These are phyloP conservation scores for Pelagomonas calceolata DNA, from an alignment of 108 stramenopile species.

Conservation along the genomic window DNA sequence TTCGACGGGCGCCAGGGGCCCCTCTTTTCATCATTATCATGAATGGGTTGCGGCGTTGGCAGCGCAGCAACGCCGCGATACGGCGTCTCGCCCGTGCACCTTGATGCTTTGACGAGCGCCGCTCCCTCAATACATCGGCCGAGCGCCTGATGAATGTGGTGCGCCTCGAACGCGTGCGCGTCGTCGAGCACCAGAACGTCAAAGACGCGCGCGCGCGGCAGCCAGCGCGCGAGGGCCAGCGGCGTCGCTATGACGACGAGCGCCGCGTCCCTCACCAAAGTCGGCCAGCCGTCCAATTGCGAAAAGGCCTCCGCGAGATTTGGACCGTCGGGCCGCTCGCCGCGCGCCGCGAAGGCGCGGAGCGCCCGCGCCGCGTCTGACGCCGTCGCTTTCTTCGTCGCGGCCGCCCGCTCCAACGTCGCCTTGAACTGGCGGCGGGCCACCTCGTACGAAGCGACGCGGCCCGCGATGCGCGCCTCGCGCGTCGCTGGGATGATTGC, in stretches of 20 bases:
- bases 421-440: neutral
- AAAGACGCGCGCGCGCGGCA: neutral
- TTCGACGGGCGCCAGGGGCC: neutral
- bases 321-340: neutral
- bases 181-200: neutral
- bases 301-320: neutral
- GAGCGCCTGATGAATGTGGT: no score
- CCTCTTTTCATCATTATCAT: no score
- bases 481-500: no score
- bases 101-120: no score
- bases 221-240: neutral
- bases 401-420: neutral
- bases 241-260: neutral
- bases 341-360: neutral
- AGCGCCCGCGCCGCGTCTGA: neutral
- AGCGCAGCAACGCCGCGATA: no score
- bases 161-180: neutral
- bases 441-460: neutral
- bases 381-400: neutral
- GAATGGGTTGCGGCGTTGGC: no score
- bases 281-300: neutral
- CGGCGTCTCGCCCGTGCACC: no score
- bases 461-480: neutral
- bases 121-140: no score
- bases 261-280: neutral